Conservation (phyloP, 306 rosid species). For the Glycine latifolia region DNA sequence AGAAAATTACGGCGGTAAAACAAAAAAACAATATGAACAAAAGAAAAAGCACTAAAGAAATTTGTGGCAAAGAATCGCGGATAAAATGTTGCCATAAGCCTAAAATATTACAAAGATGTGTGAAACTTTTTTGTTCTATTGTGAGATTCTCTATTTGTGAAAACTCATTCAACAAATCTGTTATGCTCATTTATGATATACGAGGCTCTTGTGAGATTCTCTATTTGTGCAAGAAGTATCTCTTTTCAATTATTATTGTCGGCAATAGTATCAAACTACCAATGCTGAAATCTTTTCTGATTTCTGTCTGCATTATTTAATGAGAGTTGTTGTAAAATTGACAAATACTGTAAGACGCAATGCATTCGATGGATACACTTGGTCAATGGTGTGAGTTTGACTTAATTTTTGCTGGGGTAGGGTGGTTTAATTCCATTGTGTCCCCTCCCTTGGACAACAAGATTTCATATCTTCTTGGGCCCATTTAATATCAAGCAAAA, state of each 20-base stretch:
- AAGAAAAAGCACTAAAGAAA: not conserved
- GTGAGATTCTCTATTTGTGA: too few relatives aligned
- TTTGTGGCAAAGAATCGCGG: not conserved
- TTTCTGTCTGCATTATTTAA: not conserved
- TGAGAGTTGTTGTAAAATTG: not conserved
- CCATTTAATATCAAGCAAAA: not conserved
- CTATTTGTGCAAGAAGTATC: not conserved
- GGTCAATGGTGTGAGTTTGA: not conserved
- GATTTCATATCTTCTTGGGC: not conserved
- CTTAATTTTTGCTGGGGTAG: not conserved
- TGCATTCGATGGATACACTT: not conserved
- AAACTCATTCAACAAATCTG: not conserved
- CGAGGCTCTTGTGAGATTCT: not conserved
- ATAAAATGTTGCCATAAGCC: not conserved
- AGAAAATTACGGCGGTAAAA: too few relatives aligned
- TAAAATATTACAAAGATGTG: not conserved
- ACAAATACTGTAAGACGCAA: too few relatives aligned
- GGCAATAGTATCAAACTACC: not conserved
- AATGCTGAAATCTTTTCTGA: not conserved
- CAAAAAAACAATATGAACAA: not conserved
- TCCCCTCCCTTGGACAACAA: not conserved
- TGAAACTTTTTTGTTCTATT: not conserved
- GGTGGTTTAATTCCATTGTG: not conserved
- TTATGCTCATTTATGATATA: not conserved
- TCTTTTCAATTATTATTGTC: not conserved